Conservation (phyloP, 1,139 yeast genomes). For the Sugiyamaella xylanicola region DNA sequence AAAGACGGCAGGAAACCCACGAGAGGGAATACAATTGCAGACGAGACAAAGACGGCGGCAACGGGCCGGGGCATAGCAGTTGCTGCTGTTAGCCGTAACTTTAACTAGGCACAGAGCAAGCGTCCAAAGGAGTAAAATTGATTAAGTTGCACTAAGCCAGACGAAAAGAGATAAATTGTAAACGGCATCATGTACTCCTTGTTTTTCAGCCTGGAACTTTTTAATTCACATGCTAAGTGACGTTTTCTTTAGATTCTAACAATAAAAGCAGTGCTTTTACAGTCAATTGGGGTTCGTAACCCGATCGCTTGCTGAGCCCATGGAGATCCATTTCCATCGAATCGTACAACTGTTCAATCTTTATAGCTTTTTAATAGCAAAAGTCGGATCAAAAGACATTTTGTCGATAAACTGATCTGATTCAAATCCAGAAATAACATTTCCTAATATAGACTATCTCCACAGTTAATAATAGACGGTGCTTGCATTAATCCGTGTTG, state of each 20-base stretch:
- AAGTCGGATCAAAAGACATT: background rate
- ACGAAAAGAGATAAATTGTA: background rate
- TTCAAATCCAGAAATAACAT: background rate
- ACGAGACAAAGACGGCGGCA: too few species aligned
- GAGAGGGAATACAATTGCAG: too few species aligned
- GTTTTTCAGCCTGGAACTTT: background rate
- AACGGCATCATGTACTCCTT: background rate
- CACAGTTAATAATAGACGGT: too few species aligned
- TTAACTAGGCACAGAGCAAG: too few species aligned
- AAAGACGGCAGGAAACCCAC: too few species aligned
- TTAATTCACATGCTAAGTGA: too few species aligned
- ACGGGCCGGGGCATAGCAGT: too few species aligned
- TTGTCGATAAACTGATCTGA: background rate
- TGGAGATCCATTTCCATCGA: background rate
- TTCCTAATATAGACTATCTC: background rate
- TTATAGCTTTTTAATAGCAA: background rate
- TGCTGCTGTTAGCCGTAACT: background rate
- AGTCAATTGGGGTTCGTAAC: too few species aligned
- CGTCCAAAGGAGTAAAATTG: too few species aligned
- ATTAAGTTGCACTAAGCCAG: background rate
- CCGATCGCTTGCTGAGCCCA: background rate
- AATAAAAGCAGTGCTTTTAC: too few species aligned
- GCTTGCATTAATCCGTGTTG: background rate
- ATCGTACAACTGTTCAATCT: background rate
- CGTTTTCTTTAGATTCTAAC: too few species aligned